Evolutionary conservation across 202 grass and related monocot genomes (phyloP).

Genomic region (Digitaria exilis): DNA sequence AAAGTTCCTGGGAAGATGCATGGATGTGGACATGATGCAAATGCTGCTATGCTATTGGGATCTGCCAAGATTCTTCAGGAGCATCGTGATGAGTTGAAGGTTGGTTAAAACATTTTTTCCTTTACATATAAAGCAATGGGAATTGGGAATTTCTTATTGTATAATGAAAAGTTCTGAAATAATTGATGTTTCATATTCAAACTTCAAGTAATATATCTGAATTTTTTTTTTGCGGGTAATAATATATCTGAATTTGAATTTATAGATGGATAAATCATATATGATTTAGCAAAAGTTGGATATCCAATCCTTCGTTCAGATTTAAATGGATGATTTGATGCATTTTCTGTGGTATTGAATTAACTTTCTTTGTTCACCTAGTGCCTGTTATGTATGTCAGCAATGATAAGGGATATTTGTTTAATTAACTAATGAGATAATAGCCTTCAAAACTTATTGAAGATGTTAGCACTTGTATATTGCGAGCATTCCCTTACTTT

Average conservation of each 20-base stretch:
- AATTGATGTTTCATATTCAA: background rate
- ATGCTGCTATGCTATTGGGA: slow-evolving; percentile 84
- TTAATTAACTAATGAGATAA: background rate
- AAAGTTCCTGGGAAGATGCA: slow-evolving; percentile 95
- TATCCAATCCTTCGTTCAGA: background rate
- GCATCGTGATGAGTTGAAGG: slow-evolving; percentile 65
- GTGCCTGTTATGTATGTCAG: background rate
- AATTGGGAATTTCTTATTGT: slow-evolving; percentile 4
- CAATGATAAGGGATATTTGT: background rate
- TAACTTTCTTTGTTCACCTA: slow-evolving; percentile 7
- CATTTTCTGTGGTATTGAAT: slow-evolving; percentile 4
- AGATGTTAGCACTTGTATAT: background rate
- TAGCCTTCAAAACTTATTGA: background rate
- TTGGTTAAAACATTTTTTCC: slow-evolving; percentile 26
- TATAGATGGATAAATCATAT: slow-evolving; percentile 21
- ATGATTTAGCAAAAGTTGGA: background rate
- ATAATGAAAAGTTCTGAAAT: background rate
- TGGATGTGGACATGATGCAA: slow-evolving; percentile 92
- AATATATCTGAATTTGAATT: too few relatives aligned
- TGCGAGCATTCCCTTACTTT: background rate
- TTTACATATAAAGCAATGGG: background rate
- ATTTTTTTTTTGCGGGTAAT: too few relatives aligned
- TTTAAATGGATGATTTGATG: background rate
- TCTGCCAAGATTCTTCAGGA: slow-evolving; percentile 88
- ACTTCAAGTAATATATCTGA: background rate